These are phyloP conservation scores for Ophiocordyceps robertsii DNA, from an alignment of 2,329 filamentous ascomycete species.

Conservation along the genomic window DNA sequence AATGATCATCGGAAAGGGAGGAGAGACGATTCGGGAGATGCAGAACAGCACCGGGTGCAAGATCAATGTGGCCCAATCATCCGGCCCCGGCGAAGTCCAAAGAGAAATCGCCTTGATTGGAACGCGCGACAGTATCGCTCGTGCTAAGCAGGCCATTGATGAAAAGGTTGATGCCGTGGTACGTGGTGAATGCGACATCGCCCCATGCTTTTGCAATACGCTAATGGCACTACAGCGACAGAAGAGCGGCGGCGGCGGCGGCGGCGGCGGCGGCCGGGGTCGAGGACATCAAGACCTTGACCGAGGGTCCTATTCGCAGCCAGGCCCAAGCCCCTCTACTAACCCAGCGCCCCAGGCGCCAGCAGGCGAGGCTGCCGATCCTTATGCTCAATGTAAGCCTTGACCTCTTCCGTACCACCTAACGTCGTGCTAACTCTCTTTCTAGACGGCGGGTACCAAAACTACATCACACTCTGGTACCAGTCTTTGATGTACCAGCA, in stretches of 20 bases:
- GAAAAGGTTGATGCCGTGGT: conserved; percentile 87
- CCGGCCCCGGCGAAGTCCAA: conserved; percentile 63
- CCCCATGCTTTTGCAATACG: not conserved
- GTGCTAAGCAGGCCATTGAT: conserved; percentile 73
- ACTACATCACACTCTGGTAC: conserved; percentile 72
- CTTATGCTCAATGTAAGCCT: conserved; percentile 62
- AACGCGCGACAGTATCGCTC: conserved; percentile 59
- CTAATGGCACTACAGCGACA: conserved; percentile 30
- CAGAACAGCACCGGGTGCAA: conserved; percentile 80
- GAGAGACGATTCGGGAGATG: conserved; percentile 91
- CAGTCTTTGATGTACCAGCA: conserved; percentile 43
- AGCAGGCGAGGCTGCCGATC: conserved; percentile 43
- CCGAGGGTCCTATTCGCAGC: conserved; percentile 37
- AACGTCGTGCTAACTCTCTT: conserved; percentile 7
- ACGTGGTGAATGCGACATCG: conserved; percentile 26
- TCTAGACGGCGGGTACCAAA: conserved; percentile 66
- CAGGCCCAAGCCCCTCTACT: conserved; percentile 26
- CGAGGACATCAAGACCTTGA: conserved; percentile 40
- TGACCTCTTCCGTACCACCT: not conserved
- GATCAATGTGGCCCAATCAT: conserved; percentile 81
- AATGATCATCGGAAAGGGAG: conserved; percentile 93
- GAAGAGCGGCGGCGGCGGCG: conserved; percentile 37
- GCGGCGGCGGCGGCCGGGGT: conserved; percentile 26
- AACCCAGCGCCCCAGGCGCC: conserved; percentile 28
- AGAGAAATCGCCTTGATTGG: conserved; percentile 81